Evolutionary conservation across 2,329 filamentous ascomycete genomes (phyloP), one percentile per base, ranked within the genome.

Genomic region (Trichoderma brevicompactum): DNA sequence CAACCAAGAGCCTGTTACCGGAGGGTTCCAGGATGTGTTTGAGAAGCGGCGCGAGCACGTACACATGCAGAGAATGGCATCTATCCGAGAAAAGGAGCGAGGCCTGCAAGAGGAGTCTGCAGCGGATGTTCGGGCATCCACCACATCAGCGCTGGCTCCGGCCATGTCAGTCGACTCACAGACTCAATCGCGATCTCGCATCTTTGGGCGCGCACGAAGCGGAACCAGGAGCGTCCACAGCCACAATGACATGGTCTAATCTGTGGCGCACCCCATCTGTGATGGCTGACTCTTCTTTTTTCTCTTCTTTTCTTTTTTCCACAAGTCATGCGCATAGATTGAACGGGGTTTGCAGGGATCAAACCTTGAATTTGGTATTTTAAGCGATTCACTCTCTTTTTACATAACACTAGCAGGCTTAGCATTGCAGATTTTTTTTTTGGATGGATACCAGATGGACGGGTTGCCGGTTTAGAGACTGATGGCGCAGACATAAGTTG

Each of bases 1-100:
- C 12, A 65, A 74, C 5, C 74, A 75, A 23, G 77, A 78, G 44
- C 70, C 71, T 12, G 70, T 69, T 12, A 72, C 78, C 54, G 74
- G 75, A 43, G 75, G 83, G 69, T 81, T 80, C 74, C 76, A 80
- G 64, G 79, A 83, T 60, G 79, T 83, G 0, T 83, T 82, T 55
- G 77, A 79, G 34, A 76, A 74, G 50, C 79, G 81, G 34, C 77
- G 76, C 40, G 74, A 80, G 3, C 72, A 76, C 2, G 60, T 74
- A 5, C 73, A 72, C 1, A 75, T 76, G 6, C 74, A 77, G 2
- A 76, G 78, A 3, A 74, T 78, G 44, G 75, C 75, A 1, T 78
- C 76, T 1, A 79, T 79, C 60, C 68, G 75, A 9, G 78, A 79
- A 58, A 79, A 79, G 67, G 72, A 78, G 17, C 69, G 72, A 1